Conservation (phyloP, 257 asterid genomes). For the Przewalskia tangutica region DNA sequence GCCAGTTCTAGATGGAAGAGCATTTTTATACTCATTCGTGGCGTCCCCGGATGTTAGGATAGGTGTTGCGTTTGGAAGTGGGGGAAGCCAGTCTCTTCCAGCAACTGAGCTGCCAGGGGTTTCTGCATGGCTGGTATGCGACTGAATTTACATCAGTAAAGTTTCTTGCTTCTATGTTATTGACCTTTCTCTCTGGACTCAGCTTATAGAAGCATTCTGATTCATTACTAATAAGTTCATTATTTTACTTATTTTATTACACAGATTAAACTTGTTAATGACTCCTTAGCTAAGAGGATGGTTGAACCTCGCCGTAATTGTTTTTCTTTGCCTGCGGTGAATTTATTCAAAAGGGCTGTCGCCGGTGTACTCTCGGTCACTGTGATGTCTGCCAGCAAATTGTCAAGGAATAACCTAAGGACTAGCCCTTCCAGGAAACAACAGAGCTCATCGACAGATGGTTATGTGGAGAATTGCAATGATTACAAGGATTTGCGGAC, state of each 20-base stretch:
- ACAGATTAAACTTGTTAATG: constrained; percentile 71
- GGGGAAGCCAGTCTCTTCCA: constrained; percentile 94
- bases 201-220: not conserved
- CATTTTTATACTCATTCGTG: constrained; percentile 65
- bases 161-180: not conserved
- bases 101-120: constrained; percentile 98
- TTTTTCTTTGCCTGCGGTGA: constrained; percentile 67
- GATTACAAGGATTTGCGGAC: constrained; percentile 58
- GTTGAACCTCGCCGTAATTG: constrained; percentile 95
- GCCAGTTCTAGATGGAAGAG: constrained; percentile 92
- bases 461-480: constrained; percentile 25
- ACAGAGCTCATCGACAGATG: constrained; percentile 19
- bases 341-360: constrained; percentile 64
- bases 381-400: constrained; percentile 51
- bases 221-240: not conserved
- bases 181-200: not conserved
- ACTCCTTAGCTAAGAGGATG: constrained; percentile 74
- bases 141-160: not conserved
- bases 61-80: constrained; percentile 92
- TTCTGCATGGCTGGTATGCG: constrained; percentile 92
- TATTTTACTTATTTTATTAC: not conserved
- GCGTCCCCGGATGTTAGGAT: constrained; percentile 87
- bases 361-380: constrained; percentile 68
- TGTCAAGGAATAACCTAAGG: constrained; percentile 39
- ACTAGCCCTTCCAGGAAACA: constrained; percentile 37